These are phyloP conservation scores for Chaetomium sp. DNA, from an alignment of 2,329 filamentous ascomycete species.

Conservation along the genomic window DNA sequence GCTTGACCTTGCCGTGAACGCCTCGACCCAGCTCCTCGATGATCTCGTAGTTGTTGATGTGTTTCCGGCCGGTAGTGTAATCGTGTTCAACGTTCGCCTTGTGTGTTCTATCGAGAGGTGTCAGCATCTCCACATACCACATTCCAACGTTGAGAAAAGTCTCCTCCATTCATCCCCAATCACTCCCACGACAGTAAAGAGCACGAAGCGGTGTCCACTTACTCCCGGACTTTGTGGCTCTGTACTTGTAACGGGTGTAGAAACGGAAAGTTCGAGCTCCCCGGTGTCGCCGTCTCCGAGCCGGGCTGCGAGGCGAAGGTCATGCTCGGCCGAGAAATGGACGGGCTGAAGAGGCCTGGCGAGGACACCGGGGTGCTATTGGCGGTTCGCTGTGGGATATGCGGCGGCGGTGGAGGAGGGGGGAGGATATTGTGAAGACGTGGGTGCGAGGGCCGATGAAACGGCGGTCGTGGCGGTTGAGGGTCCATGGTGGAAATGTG, in stretches of 20 bases:
- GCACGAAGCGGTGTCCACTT: constrained; percentile 34
- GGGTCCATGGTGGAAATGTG: constrained; percentile 23
- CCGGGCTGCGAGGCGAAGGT: constrained; percentile 35
- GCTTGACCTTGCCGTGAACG: constrained; percentile 95
- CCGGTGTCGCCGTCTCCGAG: constrained; percentile 50
- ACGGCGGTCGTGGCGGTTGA: constrained; percentile 18
- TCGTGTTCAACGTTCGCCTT: constrained; percentile 88
- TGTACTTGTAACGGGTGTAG: constrained; percentile 58
- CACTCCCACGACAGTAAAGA: not conserved
- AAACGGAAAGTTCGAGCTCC: constrained; percentile 50
- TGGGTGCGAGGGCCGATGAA: constrained; percentile 26
- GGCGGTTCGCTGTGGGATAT: constrained; percentile 42
- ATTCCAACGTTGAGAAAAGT: not conserved
- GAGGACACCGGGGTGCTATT: constrained; percentile 55
- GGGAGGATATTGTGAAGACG: constrained; percentile 32
- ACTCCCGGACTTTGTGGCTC: constrained; percentile 70
- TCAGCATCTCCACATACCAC: constrained; percentile 7
- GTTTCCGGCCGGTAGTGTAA: constrained; percentile 80
- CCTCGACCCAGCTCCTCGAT: constrained; percentile 93
- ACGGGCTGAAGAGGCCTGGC: constrained; percentile 55
- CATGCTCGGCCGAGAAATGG: constrained; percentile 37
- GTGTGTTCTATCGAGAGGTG: constrained; percentile 57
- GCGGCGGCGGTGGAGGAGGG: constrained; percentile 28
- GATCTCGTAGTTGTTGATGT: constrained; percentile 97
- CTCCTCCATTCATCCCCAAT: not conserved